Percentiles rank a stretch among this genome's conserved stretches.
Conservation (phyloP, 768 basidiomycete genomes). For the Tricholoma bakamatsutake region DNA sequence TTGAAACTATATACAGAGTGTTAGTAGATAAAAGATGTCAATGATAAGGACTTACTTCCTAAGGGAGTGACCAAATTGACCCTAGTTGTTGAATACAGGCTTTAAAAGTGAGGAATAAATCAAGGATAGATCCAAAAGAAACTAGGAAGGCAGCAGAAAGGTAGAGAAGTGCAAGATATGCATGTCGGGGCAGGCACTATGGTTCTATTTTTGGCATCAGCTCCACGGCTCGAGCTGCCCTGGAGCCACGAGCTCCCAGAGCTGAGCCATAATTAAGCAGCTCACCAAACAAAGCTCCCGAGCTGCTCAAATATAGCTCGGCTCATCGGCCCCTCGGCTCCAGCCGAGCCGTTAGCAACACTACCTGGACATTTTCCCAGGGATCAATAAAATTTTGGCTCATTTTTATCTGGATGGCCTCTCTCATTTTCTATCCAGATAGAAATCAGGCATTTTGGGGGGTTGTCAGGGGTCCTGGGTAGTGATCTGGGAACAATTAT, state of each 20-base stretch:
- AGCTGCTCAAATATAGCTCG: slow-evolving; percentile 3
- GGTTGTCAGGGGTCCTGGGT: no score
- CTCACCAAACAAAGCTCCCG: background rate
- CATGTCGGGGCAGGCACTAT: background rate
- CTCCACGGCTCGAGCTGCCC: background rate
- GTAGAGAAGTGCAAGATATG: background rate
- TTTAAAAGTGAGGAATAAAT: background rate
- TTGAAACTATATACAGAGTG: background rate
- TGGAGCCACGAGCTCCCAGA: background rate
- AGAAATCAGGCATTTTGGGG: no score
- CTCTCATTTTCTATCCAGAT: no score
- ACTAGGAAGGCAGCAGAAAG: background rate
- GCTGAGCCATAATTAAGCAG: background rate
- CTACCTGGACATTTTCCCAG: no score
- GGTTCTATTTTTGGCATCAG: background rate
- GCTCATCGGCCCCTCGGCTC: background rate
- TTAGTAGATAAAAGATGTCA: background rate
- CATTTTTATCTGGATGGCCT: no score
- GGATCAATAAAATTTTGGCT: no score
- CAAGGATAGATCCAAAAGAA: no score
- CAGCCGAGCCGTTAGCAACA: background rate
- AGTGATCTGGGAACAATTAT: no score
- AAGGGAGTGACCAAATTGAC: background rate
- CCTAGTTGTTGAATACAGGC: background rate
- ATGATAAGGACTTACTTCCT: background rate